These are phyloP conservation scores for Diplodia scrobiculata DNA, from an alignment of 2,329 filamentous ascomycete species.

Conservation along the genomic window DNA sequence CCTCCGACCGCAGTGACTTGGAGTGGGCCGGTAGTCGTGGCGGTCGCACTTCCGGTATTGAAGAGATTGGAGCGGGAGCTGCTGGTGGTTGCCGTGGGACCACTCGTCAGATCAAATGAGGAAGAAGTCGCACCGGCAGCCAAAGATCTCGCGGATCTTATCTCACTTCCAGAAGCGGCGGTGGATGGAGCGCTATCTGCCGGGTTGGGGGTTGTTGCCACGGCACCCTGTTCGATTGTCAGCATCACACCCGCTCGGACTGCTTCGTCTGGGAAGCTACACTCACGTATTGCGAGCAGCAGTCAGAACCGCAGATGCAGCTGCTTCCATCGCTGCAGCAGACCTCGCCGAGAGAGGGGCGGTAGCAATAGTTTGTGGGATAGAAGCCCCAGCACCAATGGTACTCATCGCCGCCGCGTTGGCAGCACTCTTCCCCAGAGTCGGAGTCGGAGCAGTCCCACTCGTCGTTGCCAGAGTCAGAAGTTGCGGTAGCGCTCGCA, in stretches of 20 bases:
- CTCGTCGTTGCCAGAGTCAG: constrained; percentile 1
- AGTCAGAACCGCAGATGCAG: constrained; percentile 6
- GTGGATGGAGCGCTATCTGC: constrained; percentile 7
- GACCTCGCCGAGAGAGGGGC: constrained; percentile 22
- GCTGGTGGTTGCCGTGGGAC: background rate
- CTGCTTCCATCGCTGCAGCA: constrained; percentile 22
- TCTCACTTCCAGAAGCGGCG: background rate
- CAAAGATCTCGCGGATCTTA: background rate
- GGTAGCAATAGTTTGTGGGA: constrained; percentile 24
- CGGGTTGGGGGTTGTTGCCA: constrained; percentile 11
- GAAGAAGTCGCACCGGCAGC: background rate
- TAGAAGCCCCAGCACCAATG: constrained; percentile 21
- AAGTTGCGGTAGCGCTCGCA: background rate
- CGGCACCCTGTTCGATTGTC: background rate
- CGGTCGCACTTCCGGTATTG: constrained; percentile 8
- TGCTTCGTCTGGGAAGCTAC: background rate
- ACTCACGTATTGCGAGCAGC: constrained; percentile 6
- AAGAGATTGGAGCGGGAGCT: background rate
- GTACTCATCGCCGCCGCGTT: constrained; percentile 6
- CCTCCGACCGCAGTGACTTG: constrained; percentile 5
- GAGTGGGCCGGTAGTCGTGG: background rate
- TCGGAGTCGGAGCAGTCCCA: constrained; percentile 17
- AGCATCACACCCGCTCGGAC: background rate
- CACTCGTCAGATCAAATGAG: background rate
- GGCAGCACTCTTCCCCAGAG: constrained; percentile 26